Evolutionary conservation across 2,329 filamentous ascomycete species (phyloP).

Genomic region (Fusarium sp.): DNA sequence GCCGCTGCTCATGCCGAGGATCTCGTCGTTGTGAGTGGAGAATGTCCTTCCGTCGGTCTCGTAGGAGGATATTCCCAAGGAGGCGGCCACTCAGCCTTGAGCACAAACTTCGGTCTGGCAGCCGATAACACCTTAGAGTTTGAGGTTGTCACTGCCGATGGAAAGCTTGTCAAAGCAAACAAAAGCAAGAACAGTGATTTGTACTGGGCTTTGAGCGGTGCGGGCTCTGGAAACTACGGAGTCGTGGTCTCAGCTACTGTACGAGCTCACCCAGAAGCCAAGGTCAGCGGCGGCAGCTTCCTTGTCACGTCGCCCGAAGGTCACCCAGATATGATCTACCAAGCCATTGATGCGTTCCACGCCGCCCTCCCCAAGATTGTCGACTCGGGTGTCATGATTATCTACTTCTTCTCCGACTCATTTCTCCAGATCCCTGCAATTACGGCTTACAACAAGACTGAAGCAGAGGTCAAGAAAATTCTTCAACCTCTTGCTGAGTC

Average conservation of each 20-base stretch:
- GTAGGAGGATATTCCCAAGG: slow-evolving; percentile 72
- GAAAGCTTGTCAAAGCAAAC: slow-evolving; percentile 60
- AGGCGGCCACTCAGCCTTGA: slow-evolving; percentile 65
- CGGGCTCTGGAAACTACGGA: slow-evolving; percentile 69
- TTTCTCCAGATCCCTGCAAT: slow-evolving; percentile 48
- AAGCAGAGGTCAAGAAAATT: slow-evolving; percentile 51
- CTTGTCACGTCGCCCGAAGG: slow-evolving; percentile 16
- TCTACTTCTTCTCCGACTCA: slow-evolving; percentile 50
- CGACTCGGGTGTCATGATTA: slow-evolving; percentile 60
- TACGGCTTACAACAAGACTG: slow-evolving; percentile 59
- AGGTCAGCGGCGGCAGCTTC: slow-evolving; percentile 50
- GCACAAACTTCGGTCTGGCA: slow-evolving; percentile 65
- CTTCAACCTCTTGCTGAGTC: slow-evolving; percentile 51
- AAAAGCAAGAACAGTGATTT: slow-evolving; percentile 63
- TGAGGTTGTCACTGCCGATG: slow-evolving; percentile 65
- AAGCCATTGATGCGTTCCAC: slow-evolving; percentile 42
- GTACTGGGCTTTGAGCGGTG: slow-evolving; percentile 72
- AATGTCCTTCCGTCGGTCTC: slow-evolving; percentile 65
- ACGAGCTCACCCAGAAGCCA: slow-evolving; percentile 59
- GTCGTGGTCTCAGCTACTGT: slow-evolving; percentile 67
- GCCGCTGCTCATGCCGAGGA: slow-evolving; percentile 58
- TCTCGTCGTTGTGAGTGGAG: slow-evolving; percentile 65
- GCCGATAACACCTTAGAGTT: slow-evolving; percentile 70
- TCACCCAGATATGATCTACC: slow-evolving; percentile 22
- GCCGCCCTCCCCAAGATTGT: slow-evolving; percentile 51